Evolutionary conservation across 208 protist genomes (phyloP).

Genomic region (Trypanosomatidae sp.): DNA sequence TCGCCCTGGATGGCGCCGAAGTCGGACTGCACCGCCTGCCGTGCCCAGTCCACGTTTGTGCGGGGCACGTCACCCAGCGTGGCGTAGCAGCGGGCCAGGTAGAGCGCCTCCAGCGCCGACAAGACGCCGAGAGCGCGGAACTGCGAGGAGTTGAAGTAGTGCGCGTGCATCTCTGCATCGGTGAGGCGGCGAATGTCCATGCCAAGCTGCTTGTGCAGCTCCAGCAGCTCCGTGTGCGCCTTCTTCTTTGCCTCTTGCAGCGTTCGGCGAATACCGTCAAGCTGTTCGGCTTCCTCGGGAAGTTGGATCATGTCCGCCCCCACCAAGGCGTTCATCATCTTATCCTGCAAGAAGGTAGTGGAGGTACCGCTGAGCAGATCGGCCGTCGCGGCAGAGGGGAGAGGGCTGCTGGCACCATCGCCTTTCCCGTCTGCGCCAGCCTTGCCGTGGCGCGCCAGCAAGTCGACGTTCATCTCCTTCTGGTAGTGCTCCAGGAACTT

Average conservation of each 20-base stretch:
- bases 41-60: constrained; percentile 63
- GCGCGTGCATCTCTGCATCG: constrained; percentile 57
- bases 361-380: constrained; percentile 73
- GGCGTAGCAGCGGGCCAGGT: constrained; percentile 71
- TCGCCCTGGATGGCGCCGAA: constrained; percentile 67
- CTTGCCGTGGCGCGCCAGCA: constrained; percentile 42
- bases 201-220: constrained; percentile 63
- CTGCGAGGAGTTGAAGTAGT: constrained; percentile 71
- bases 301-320: constrained; percentile 77
- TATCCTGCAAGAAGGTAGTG: constrained; percentile 69
- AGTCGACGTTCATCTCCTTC: constrained; percentile 81
- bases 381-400: constrained; percentile 61
- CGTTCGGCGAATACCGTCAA: constrained; percentile 73
- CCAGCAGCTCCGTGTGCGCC: constrained; percentile 70
- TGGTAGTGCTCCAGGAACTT: constrained; percentile 90
- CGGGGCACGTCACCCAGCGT: constrained; percentile 66
- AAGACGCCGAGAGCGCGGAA: constrained; percentile 59
- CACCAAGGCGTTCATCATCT: constrained; percentile 66
- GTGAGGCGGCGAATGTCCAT: constrained; percentile 65
- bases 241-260: constrained; percentile 84
- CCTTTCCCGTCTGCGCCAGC: too few relatives aligned
- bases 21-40: constrained; percentile 50
- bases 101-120: constrained; percentile 71
- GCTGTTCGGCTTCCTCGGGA: constrained; percentile 70
- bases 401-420: constrained; percentile 18